A percentile compares a stretch with the other conserved stretches of the same genome.
Evolutionary conservation across 1,139 yeast species (phyloP).

Genomic region (Eremothecium gossypii): DNA sequence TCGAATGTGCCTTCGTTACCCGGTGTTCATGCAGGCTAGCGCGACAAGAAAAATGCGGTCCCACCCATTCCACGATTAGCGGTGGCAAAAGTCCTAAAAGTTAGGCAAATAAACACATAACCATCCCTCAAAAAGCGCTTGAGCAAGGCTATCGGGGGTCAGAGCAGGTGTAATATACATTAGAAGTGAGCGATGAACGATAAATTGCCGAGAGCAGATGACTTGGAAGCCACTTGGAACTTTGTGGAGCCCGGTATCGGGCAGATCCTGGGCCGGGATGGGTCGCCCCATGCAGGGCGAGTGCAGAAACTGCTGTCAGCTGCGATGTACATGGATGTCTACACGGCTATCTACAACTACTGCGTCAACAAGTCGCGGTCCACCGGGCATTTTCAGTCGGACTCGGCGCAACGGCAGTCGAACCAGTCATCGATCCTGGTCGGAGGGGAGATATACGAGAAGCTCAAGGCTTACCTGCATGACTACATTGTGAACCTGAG

Average conservation of each 20-base stretch:
- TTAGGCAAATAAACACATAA: not conserved
- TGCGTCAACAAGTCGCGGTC: constrained; percentile 74
- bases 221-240: constrained; percentile 64
- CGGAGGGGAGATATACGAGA: constrained; percentile 82
- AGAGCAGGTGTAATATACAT: not conserved
- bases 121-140: not conserved
- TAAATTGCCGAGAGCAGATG: constrained; percentile 34
- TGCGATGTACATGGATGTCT: constrained; percentile 61
- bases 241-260: constrained; percentile 68
- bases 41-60: not conserved
- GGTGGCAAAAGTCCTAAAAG: constrained; percentile 2
- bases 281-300: constrained; percentile 15
- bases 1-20: constrained; percentile 1
- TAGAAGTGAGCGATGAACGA: constrained; percentile 27
- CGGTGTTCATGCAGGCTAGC: not conserved
- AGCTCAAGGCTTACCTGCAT: constrained; percentile 57
- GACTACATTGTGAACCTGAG: constrained; percentile 45
- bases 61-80: not conserved
- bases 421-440: constrained; percentile 40
- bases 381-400: constrained; percentile 33
- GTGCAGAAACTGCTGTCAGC: constrained; percentile 59
- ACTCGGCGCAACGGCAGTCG: constrained; percentile 23
- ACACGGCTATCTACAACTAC: constrained; percentile 87
- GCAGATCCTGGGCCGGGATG: constrained; percentile 50
- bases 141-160: not conserved